Percentiles rank a stretch among this genome's conserved stretches.
phyloP scores from a whole-genome alignment of 495 filamentous ascomycete species.

The Lasiosphaeriaceae sp. region DNA sequence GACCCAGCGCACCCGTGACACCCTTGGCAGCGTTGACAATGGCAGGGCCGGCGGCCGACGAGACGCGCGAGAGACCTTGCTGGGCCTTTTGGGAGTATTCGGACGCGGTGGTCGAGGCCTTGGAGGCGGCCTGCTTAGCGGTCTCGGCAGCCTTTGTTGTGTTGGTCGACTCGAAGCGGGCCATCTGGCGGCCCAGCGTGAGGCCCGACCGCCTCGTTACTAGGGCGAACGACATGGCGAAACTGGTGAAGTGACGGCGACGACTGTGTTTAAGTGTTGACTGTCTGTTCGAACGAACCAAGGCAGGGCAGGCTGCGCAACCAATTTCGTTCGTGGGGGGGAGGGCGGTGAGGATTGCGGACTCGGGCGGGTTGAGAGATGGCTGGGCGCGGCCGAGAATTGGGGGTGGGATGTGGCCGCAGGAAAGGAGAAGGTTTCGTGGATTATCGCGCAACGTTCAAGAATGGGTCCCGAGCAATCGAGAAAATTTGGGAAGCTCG shows the following conservation, averaged over 20 bases:
- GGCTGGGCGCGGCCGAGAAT: not conserved
- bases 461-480: slow-evolving; percentile 8
- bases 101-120: slow-evolving; percentile 63
- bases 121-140: slow-evolving; percentile 51
- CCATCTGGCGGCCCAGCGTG: slow-evolving; percentile 39
- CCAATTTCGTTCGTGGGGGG: too few relatives aligned
- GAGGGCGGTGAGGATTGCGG: not conserved
- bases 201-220: slow-evolving; percentile 32
- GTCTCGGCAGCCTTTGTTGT: slow-evolving; percentile 58
- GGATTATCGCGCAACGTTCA: slow-evolving; percentile 25
- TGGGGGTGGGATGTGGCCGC: not conserved
- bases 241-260: not conserved
- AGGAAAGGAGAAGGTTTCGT: slow-evolving; percentile 8
- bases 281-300: not conserved
- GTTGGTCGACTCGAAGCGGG: slow-evolving; percentile 47
- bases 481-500: slow-evolving; percentile 31
- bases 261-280: not conserved
- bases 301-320: not conserved
- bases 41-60: slow-evolving; percentile 73
- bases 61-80: slow-evolving; percentile 80
- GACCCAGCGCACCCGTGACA: slow-evolving; percentile 60
- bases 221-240: slow-evolving; percentile 29
- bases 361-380: slow-evolving; percentile 4
- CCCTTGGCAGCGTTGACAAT: slow-evolving; percentile 66
- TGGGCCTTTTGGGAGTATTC: slow-evolving; percentile 70